Evolutionary conservation across 2,329 filamentous ascomycete genomes (phyloP).

Genomic region (Xylaria sp.): DNA sequence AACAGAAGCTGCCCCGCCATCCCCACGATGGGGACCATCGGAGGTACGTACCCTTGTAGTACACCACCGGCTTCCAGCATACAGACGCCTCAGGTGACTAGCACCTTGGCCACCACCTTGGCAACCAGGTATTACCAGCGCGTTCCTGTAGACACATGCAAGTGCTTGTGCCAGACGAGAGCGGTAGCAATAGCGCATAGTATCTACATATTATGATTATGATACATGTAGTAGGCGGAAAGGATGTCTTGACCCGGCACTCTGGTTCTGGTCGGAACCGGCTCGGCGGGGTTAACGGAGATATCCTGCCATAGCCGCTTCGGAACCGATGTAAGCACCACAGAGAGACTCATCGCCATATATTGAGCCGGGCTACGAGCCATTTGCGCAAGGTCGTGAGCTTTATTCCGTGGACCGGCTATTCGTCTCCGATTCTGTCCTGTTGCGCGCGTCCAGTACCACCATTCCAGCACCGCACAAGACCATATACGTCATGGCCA

Average conservation of each 20-base stretch:
- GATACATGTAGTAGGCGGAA: not conserved
- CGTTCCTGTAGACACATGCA: no score
- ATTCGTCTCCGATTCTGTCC: no score
- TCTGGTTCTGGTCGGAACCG: not conserved
- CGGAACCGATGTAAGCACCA: slow-evolving; percentile 11
- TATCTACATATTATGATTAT: no score
- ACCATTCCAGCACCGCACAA: not conserved
- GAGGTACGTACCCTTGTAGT: not conserved
- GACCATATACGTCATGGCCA: no score
- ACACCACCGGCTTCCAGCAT: no score
- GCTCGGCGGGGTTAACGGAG: not conserved
- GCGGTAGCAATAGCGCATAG: not conserved
- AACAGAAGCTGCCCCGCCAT: not conserved
- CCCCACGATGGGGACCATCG: not conserved
- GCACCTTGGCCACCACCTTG: not conserved
- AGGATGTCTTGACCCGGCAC: not conserved
- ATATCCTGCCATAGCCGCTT: slow-evolving; percentile 8
- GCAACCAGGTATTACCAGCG: no score
- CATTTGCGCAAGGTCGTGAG: not conserved
- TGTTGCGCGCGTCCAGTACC: no score
- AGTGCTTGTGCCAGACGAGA: no score
- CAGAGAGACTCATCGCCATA: not conserved
- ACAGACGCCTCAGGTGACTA: no score
- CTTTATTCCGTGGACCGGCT: no score
- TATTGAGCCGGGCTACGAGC: not conserved